Evolutionary conservation across 345 rosid species (phyloP), one percentile per base, ranked within the genome.

Genomic region (Zanthoxylum bungeanum): DNA sequence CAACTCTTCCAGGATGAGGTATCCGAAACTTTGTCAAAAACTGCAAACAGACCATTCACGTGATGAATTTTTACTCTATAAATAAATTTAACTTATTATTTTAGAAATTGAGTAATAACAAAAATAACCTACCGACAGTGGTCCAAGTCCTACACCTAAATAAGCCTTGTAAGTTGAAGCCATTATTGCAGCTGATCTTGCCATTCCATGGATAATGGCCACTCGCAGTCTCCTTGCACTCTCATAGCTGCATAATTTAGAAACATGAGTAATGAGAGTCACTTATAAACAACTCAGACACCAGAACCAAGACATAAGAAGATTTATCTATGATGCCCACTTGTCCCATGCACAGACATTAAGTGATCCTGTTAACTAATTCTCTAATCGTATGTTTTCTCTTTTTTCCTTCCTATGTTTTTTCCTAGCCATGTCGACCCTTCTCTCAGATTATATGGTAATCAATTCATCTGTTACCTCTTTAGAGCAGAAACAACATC

Each of bases 101-200:
- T 64, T 0, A 56, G 30, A 33, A 39, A 55, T n/a, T 39, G 47
- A 25, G 2, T 46, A 58, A 51, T 17, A 8, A 72, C 10, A 33
- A 64, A 47, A 30, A 55, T 65, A 21, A 68, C 93, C 47, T 78
- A 91, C 98, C 80, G 93, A 88, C 9, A 92, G 77, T 37, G 97
- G 98, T 71, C 99, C 98, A 62, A 95, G 97, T 64, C 99, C 98
- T 72, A 95, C 96, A 52, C 97, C 99, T 73, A 95, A 73, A 84
- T 91, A 92, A n/a, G 91, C 90, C 82, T 89, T 92, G 79, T 92
- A 95, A 70, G 97, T 88, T 7, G 98, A 91, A 70, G 96, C 98
- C 99, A 95, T 95, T 7, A 89, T 85, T 64, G 99, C 97, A 57
- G 98, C 97, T 90, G 83, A 80, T 77, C 99, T 92, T 64, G 99